Evolutionary conservation across 1,284 basidiomycete genomes (phyloP).

Genomic region (Agroathelia rolfsii): DNA sequence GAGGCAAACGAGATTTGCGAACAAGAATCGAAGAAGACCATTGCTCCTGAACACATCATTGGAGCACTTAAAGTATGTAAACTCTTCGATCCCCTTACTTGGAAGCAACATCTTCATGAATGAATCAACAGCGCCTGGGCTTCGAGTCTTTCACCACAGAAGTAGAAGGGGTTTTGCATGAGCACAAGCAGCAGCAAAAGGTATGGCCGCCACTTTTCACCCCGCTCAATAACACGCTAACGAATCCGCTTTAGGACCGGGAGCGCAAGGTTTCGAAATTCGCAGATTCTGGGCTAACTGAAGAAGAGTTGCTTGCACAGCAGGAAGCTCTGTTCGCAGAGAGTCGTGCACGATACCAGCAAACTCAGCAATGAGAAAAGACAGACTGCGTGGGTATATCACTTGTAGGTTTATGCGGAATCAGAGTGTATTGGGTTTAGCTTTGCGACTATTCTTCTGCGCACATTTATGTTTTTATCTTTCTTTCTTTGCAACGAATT

Average conservation of each 20-base stretch:
- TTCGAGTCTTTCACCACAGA: slow-evolving; percentile 83
- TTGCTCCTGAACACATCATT: slow-evolving; percentile 96
- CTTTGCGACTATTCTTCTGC: slow-evolving; percentile 2
- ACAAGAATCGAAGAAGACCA: slow-evolving; percentile 98
- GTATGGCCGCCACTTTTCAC: slow-evolving; percentile 29
- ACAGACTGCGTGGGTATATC: slow-evolving; percentile 5
- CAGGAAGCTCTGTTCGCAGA: slow-evolving; percentile 91
- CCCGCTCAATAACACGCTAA: slow-evolving; percentile 10
- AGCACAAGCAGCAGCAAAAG: slow-evolving; percentile 94
- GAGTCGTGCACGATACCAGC: slow-evolving; percentile 68
- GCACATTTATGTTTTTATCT: slow-evolving; percentile 3
- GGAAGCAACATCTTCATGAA: slow-evolving; percentile 8
- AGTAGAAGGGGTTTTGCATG: slow-evolving; percentile 86
- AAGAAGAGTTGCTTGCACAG: slow-evolving; percentile 80
- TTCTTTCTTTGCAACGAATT: slow-evolving; percentile 9
- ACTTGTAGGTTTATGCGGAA: background rate
- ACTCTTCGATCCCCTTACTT: slow-evolving; percentile 3
- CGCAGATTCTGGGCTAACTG: slow-evolving; percentile 83
- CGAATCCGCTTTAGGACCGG: slow-evolving; percentile 45
- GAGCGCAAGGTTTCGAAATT: slow-evolving; percentile 86
- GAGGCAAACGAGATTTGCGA: slow-evolving; percentile 99
- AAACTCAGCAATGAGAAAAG: slow-evolving; percentile 32
- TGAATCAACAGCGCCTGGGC: slow-evolving; percentile 59
- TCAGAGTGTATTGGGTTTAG: slow-evolving; percentile 19
- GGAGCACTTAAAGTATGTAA: slow-evolving; percentile 73